These are phyloP conservation scores for Stachybotrys chlorohalonatus DNA, from an alignment of 2,329 filamentous ascomycete species.

Conservation along the genomic window DNA sequence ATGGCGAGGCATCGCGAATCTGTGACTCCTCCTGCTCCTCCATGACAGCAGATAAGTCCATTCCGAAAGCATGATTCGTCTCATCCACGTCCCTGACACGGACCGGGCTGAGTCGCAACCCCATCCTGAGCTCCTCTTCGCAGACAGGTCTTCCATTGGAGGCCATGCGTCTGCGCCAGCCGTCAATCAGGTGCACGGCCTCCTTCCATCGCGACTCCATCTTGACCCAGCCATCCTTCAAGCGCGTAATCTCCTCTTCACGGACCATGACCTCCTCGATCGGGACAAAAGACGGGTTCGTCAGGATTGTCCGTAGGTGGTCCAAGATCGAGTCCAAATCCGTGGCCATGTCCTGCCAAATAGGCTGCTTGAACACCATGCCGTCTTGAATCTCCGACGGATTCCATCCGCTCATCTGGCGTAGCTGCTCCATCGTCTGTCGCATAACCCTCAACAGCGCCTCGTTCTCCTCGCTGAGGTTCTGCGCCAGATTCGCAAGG, in stretches of 20 bases:
- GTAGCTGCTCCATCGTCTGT: slow-evolving; percentile 61
- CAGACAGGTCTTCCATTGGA: slow-evolving; percentile 61
- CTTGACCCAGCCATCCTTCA: slow-evolving; percentile 82
- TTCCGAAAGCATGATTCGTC: slow-evolving; percentile 27
- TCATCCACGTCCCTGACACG: slow-evolving; percentile 43
- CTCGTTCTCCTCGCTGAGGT: slow-evolving; percentile 88
- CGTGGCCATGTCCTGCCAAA: slow-evolving; percentile 56
- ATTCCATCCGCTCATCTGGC: slow-evolving; percentile 54
- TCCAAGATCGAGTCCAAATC: slow-evolving; percentile 72
- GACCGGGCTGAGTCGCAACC: slow-evolving; percentile 54
- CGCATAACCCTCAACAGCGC: slow-evolving; percentile 63
- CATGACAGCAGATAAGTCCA: slow-evolving; percentile 35
- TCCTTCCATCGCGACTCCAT: slow-evolving; percentile 91
- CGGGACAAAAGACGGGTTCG: slow-evolving; percentile 92
- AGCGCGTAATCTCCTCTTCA: slow-evolving; percentile 78
- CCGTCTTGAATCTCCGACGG: slow-evolving; percentile 24
- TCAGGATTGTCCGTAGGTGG: slow-evolving; percentile 75
- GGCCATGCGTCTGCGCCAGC: slow-evolving; percentile 78
- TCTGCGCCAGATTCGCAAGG: slow-evolving; percentile 72
- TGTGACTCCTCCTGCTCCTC: slow-evolving; percentile 35
- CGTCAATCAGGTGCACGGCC: slow-evolving; percentile 81
- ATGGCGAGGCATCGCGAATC: slow-evolving; percentile 14
- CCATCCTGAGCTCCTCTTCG: slow-evolving; percentile 58
- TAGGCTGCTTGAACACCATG: slow-evolving; percentile 25
- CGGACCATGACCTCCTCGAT: slow-evolving; percentile 90